Base-by-base conservation (phyloP, 208 protist species). In the Dictyostelium gargantuum region DNA sequence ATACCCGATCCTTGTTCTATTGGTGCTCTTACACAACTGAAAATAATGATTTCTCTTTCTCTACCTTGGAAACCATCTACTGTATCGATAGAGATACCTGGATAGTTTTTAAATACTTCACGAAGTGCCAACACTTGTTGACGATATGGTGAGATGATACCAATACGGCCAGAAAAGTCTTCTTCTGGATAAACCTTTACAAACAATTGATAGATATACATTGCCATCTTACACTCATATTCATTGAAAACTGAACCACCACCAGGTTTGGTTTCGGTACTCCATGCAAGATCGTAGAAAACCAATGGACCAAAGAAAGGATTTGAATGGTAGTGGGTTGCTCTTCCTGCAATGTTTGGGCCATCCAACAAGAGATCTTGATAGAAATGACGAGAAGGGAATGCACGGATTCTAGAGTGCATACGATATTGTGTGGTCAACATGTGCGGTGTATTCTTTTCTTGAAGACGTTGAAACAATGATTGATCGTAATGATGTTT, bases 41-140 rank as follows among this genome's bases (percentile, higher is more conserved):
- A 94, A 50, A 98, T 81, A 73, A 98, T 95, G 42, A 98, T 95
- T 61, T 97, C 94, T 76, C 95, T 96, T 82, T 98, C 97, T 50
- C 95, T 77, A 48, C 97, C 97, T 94, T 97, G 96, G 74, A 97
- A 97, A 48, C 95, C 95, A 74, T 96, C 94, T 11, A 94, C 76
- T 4, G 82, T 91, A 38, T 91, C 82, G 9, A 89, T 79, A 8
- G 46, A 66, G 4, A 89, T 46, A 40, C 70, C 82, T 6, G 82
- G 40, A 48, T 52, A 79, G 15, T 66, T 79, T 68, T 89, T 89
- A 68, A 89, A 89, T 29, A 52, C 63, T 48, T 89, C 68, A 50
- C 82, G 19, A 8, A 89, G 5, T n/a, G 66, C 42, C 1, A 72
- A 42, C 6, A 93, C 93, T 73, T 97, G 96, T 48, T 85, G 73